Evolutionary conservation across 345 rosid species (phyloP), one percentile per base, ranked within the genome.

Genomic region (Citrus sp.): DNA sequence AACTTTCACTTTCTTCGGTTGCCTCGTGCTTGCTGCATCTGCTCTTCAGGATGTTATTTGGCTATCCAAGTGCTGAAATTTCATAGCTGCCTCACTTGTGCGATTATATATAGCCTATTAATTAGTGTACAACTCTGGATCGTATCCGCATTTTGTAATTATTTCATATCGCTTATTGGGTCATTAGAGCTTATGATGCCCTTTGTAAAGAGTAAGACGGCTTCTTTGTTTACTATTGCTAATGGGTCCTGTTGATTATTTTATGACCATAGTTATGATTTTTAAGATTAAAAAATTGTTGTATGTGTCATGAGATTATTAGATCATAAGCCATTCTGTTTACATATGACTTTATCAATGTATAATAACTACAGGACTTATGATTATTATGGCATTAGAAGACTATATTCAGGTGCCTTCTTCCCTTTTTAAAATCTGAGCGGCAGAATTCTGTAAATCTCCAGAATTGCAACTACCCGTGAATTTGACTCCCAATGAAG

Each of bases 1-100:
- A 54, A 90, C 87, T 77, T 87, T 93, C 84, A 81, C 92, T 56
- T 91, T 95, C 91, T 76, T 89, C 74, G 74, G 88, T 75, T 87
- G 87, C 77, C 72, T 82, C 63, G 77, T 89, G 80, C 89, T 89
- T 7, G 89, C 93, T 28, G 87, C 87, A 6, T 87, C 92, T 30
- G 86, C 92, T 37, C 81, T 95, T 79, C 87, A 86, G 67, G 84
- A 84, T 72, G 93, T 90, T 59, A 28, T 87, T 19, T 87, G 92
- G 90, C 92, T 91, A 66, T 82, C 92, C 78, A 86, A 65, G 63
- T 55, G 34, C 55, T 88, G 81, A 83, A 65, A 62, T 61, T 35
- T n/a, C 21, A 5, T 5, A 5, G 60, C 54, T n/a, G 5, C 21
- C 25, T 64, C 34, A 5, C 9, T 24, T 27, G 21, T 65, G 61